Evolutionary conservation across 768 basidiomycete species (phyloP).

Genomic region (Calocera viscosa): DNA sequence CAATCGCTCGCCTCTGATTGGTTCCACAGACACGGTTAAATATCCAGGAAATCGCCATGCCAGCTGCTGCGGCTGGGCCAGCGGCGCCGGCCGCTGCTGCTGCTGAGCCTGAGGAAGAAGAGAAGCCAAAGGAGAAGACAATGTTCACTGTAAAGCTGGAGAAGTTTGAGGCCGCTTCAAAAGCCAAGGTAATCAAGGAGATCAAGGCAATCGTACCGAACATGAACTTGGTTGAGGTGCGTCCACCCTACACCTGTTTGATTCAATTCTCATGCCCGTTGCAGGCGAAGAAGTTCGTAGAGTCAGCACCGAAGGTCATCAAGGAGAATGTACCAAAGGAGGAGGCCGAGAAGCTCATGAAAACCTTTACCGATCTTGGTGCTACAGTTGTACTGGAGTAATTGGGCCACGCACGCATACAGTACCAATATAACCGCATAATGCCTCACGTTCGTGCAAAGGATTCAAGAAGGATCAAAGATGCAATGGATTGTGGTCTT

Average conservation of each 20-base stretch:
- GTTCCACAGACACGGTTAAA: constrained; percentile 67
- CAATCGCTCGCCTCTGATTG: not conserved
- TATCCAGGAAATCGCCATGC: constrained; percentile 94
- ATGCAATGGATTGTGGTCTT: constrained; percentile 8
- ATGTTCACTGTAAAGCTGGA: constrained; percentile 91
- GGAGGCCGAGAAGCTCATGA: constrained; percentile 92
- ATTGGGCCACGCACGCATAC: constrained; percentile 17
- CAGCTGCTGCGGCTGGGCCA: constrained; percentile 53
- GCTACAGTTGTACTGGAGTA: constrained; percentile 78
- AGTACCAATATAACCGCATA: constrained; percentile 7
- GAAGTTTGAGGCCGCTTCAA: constrained; percentile 80
- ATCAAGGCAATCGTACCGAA: constrained; percentile 92
- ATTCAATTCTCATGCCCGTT: not conserved
- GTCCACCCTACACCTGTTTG: constrained; percentile 25
- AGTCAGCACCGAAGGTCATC: constrained; percentile 79
- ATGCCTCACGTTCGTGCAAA: not conserved
- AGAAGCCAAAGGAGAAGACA: constrained; percentile 98
- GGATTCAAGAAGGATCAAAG: not conserved
- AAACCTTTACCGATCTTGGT: constrained; percentile 78
- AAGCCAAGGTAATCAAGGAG: constrained; percentile 95
- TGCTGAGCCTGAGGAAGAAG: constrained; percentile 54
- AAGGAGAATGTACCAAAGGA: constrained; percentile 95
- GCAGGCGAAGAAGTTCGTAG: constrained; percentile 98
- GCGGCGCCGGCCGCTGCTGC: constrained; percentile 43
- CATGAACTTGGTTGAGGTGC: constrained; percentile 90